phyloP scores from a whole-genome alignment of 2,329 filamentous ascomycete genomes.

The Trichoderma simmonsii region DNA sequence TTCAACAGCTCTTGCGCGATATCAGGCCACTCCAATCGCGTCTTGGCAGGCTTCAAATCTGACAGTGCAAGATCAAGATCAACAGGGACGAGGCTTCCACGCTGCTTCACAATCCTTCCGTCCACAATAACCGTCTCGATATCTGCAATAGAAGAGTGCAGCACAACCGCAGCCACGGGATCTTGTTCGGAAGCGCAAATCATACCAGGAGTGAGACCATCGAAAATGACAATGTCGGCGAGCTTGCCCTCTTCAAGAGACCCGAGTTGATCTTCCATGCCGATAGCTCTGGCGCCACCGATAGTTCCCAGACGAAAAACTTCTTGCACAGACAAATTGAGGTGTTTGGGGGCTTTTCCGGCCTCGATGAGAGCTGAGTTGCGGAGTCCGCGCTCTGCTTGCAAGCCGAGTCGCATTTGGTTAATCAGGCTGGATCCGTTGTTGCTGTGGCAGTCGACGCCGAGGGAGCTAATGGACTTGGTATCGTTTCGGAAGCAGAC shows the following conservation, averaged over 20 bases:
- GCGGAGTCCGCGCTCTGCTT: constrained; percentile 24
- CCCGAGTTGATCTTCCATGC: constrained; percentile 42
- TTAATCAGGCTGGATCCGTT: constrained; percentile 21
- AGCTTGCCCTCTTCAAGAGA: constrained; percentile 43
- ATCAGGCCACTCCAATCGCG: neutral
- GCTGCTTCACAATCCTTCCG: constrained; percentile 45
- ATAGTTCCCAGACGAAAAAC: constrained; percentile 50
- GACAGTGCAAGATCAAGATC: neutral
- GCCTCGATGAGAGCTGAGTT: neutral
- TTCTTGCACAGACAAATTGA: constrained; percentile 31
- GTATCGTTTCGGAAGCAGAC: constrained; percentile 23
- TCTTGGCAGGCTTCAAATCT: neutral
- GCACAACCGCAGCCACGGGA: constrained; percentile 50
- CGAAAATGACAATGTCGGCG: constrained; percentile 49
- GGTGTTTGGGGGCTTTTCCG: neutral
- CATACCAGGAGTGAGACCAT: constrained; percentile 28
- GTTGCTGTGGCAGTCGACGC: constrained; percentile 24
- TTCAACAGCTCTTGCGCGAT: neutral
- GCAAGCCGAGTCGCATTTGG: constrained; percentile 21
- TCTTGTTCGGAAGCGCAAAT: constrained; percentile 31
- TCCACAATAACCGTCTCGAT: constrained; percentile 48
- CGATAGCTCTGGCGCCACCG: constrained; percentile 41
- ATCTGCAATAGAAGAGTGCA: constrained; percentile 50
- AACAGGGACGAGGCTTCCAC: constrained; percentile 32
- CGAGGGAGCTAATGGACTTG: constrained; percentile 19